Evolutionary conservation across 2,329 filamentous ascomycete species (phyloP).

Genomic region (Claviceps spartinae): DNA sequence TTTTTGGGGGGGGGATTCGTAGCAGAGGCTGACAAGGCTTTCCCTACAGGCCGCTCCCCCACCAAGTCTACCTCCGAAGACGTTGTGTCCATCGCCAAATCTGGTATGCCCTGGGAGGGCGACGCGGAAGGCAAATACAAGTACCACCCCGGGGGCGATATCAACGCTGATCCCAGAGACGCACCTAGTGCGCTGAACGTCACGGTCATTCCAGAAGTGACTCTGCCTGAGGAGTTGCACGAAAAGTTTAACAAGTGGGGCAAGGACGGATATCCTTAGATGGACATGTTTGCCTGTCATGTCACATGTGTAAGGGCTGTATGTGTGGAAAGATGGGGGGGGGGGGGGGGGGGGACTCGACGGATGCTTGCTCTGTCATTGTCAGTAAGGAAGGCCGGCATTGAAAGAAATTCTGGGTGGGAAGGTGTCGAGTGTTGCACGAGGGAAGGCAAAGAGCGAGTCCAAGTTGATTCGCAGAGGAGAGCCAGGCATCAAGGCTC

Average conservation of each 20-base stretch:
- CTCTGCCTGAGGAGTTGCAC: slow-evolving; percentile 82
- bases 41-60: slow-evolving; percentile 57
- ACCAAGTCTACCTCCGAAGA: slow-evolving; percentile 75
- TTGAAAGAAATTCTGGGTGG: too few species aligned
- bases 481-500: too few species aligned
- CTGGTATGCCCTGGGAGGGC: slow-evolving; percentile 85
- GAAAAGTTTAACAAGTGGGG: slow-evolving; percentile 99
- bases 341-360: too few species aligned
- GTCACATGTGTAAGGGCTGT: not conserved
- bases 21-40: not conserved
- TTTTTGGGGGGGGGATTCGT: not conserved
- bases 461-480: too few species aligned
- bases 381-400: too few species aligned
- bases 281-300: not conserved
- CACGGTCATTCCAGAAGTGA: slow-evolving; percentile 87
- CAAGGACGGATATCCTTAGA: slow-evolving; percentile 75
- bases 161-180: slow-evolving; percentile 61
- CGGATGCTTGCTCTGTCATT: too few species aligned
- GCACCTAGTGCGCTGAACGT: slow-evolving; percentile 92
- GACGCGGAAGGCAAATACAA: slow-evolving; percentile 54
- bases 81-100: slow-evolving; percentile 57
- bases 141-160: slow-evolving; percentile 78
- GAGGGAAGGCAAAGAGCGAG: too few species aligned
- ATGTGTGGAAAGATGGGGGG: too few species aligned
- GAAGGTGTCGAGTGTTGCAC: too few species aligned